Conservation (phyloP, 1,139 yeast species). For the Suhomyces bolitotheri region DNA sequence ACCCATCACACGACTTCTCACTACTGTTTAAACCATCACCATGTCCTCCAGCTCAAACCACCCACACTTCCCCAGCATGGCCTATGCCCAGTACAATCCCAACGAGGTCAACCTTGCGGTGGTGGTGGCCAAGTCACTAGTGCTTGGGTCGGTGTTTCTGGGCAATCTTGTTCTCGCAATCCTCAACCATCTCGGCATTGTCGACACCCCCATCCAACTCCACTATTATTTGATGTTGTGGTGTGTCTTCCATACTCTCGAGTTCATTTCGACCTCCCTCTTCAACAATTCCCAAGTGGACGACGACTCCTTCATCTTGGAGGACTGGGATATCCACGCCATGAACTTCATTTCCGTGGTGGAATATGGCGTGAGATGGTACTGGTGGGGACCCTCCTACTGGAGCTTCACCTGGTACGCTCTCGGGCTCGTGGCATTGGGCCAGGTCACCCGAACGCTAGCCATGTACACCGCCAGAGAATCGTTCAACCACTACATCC, state of each 20-base stretch:
- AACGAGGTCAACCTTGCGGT: conserved; percentile 31
- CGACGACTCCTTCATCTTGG: conserved; percentile 73
- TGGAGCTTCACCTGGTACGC: conserved; percentile 4
- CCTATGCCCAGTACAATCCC: conserved; percentile 25
- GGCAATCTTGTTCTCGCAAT: conserved; percentile 15
- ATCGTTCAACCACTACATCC: conserved; percentile 85
- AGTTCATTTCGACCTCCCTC: conserved; percentile 73
- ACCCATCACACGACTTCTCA: conserved; percentile 1
- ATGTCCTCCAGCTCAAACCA: too few species aligned
- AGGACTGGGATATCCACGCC: conserved; percentile 65
- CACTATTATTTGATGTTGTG: conserved; percentile 52
- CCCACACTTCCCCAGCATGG: too few species aligned
- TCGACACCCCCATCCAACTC: conserved; percentile 10
- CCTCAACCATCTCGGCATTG: conserved; percentile 7
- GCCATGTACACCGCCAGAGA: conserved; percentile 89
- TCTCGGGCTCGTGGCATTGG: conserved; percentile 41
- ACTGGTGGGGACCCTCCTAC: conserved; percentile 4
- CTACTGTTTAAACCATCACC: too few species aligned
- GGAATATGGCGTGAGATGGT: conserved; percentile 22
- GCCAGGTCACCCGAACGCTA: conserved; percentile 66
- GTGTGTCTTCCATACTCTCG: conserved; percentile 73
- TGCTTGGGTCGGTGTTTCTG: conserved; percentile 31
- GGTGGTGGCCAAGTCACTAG: conserved; percentile 35
- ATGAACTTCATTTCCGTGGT: conserved; percentile 52
- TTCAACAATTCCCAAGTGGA: conserved; percentile 68